These are phyloP conservation scores for Trametes gibbosa DNA, from an alignment of 768 basidiomycete species.

Conservation along the genomic window DNA sequence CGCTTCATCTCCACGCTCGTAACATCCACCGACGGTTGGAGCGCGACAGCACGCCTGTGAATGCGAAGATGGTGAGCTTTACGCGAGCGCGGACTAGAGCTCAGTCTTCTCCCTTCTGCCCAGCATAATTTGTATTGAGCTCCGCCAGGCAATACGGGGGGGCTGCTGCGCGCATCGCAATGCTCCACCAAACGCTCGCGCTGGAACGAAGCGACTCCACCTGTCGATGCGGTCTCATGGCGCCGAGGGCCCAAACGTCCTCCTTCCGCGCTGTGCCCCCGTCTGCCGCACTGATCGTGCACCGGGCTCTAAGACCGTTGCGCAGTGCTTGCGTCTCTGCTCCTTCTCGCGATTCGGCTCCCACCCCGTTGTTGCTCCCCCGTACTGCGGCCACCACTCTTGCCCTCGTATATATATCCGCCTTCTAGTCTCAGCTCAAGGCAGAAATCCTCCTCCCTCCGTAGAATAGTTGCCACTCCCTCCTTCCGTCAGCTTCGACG, in stretches of 20 bases:
- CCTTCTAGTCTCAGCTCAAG: neutral
- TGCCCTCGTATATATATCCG: neutral
- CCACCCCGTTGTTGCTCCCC: constrained; percentile 1
- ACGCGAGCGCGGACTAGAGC: neutral
- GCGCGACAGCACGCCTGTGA: neutral
- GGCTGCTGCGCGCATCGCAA: constrained; percentile 5
- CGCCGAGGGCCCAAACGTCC: neutral
- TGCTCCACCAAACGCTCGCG: neutral
- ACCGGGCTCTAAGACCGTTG: no score
- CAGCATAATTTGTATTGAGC: neutral
- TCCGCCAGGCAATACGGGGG: neutral
- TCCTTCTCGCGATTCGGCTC: no score
- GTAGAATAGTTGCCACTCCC: neutral
- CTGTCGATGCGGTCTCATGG: neutral
- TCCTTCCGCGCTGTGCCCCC: neutral
- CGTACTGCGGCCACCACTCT: neutral
- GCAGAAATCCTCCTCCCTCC: neutral
- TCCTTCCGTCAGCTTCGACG: neutral
- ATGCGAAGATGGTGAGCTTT: constrained; percentile 6
- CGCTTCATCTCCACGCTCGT: neutral
- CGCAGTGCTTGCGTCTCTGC: no score
- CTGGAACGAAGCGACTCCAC: neutral
- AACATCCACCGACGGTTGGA: neutral
- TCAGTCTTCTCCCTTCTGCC: neutral
- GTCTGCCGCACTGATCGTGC: no score